These are phyloP conservation scores for Apophysomyces elegans DNA, from an alignment of 371 early-diverging fungal species.

Conservation along the genomic window DNA sequence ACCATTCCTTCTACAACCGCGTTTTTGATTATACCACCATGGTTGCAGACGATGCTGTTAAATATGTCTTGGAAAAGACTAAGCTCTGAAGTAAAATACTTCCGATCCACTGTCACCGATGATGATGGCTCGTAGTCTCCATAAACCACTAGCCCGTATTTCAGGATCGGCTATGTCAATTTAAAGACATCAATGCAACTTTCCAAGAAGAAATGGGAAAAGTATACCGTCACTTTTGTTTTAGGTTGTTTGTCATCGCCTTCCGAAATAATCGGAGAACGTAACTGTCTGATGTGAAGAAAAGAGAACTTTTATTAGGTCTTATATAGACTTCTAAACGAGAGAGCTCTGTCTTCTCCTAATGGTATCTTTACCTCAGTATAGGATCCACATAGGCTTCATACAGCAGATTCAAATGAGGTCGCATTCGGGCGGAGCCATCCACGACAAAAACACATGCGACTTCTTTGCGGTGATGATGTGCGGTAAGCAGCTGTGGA, in stretches of 20 bases:
- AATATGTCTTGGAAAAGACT: conserved; percentile 57
- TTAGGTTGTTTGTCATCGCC: conserved; percentile 58
- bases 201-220: neutral
- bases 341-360: neutral
- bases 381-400: conserved; percentile 65
- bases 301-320: neutral
- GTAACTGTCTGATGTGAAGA: conserved; percentile 47
- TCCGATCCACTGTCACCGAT: conserved; percentile 56
- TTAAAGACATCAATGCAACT: neutral
- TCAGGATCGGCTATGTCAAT: conserved; percentile 53
- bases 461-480: conserved; percentile 57
- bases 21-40: conserved; percentile 67
- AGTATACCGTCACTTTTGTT: conserved; percentile 59
- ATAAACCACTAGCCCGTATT: conserved; percentile 66
- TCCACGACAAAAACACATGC: conserved; percentile 66
- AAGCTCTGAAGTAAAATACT: conserved; percentile 60
- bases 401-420: conserved; percentile 51
- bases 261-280: conserved; percentile 56
- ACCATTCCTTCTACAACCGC: conserved; percentile 69
- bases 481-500: conserved; percentile 61
- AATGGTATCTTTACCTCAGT: conserved; percentile 43
- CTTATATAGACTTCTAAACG: neutral
- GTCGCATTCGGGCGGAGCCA: conserved; percentile 62
- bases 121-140: conserved; percentile 70
- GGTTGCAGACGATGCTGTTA: conserved; percentile 48